Percentiles rank a stretch among this genome's conserved stretches.
These are phyloP conservation scores for Fusarium falciforme DNA, from an alignment of 2,329 filamentous ascomycete genomes.

Conservation along the genomic window DNA sequence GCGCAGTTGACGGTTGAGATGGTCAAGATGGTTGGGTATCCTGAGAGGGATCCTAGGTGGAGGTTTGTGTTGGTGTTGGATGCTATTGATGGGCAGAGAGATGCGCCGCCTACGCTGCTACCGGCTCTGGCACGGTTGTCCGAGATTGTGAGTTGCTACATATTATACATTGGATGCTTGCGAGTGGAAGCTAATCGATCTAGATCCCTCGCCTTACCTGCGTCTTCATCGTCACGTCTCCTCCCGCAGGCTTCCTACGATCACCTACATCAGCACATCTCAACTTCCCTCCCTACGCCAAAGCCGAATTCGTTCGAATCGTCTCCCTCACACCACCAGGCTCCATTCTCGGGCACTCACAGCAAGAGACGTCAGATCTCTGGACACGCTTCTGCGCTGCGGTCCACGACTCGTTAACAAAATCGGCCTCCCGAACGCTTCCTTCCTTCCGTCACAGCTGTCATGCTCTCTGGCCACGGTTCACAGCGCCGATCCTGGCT, in stretches of 20 bases:
- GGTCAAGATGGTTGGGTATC: constrained; percentile 68
- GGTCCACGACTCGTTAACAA: constrained; percentile 87
- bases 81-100: constrained; percentile 85
- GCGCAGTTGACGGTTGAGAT: constrained; percentile 81
- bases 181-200: background rate
- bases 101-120: constrained; percentile 81
- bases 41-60: constrained; percentile 50
- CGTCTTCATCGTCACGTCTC: constrained; percentile 80
- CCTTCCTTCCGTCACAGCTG: constrained; percentile 77
- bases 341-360: constrained; percentile 61
- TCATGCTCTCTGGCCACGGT: constrained; percentile 83
- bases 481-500: constrained; percentile 80
- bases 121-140: constrained; percentile 84
- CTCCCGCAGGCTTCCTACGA: constrained; percentile 76
- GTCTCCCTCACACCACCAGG: constrained; percentile 66
- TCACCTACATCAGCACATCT: constrained; percentile 79
- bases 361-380: constrained; percentile 71
- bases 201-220: constrained; percentile 84
- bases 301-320: constrained; percentile 82
- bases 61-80: constrained; percentile 89
- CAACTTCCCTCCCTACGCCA: constrained; percentile 86
- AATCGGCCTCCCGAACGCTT: constrained; percentile 83
- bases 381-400: constrained; percentile 86
- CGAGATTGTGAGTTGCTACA: constrained; percentile 71
- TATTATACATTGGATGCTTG: constrained; percentile 16